phyloP scores from a whole-genome alignment of 495 filamentous ascomycete species.

The Daldinia bambusicola region DNA sequence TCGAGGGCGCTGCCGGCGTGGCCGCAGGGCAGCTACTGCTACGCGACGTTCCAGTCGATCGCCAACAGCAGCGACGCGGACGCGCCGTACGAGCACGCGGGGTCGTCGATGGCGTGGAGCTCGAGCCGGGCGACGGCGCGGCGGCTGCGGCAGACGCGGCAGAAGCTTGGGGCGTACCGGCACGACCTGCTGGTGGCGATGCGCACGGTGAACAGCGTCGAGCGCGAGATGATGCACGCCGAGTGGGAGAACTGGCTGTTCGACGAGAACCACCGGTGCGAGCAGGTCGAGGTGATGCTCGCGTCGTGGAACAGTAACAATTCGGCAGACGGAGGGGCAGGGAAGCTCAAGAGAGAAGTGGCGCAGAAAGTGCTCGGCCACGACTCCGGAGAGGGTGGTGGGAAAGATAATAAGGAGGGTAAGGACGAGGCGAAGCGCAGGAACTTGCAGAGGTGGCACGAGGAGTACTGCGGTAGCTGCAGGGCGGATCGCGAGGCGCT shows the following conservation, averaged over 20 bases:
- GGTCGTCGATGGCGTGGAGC: constrained; percentile 53
- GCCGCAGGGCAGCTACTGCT: constrained; percentile 59
- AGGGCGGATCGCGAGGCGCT: constrained; percentile 63
- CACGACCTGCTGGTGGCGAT: constrained; percentile 92
- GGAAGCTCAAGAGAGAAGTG: constrained; percentile 18
- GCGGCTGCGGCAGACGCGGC: constrained; percentile 78
- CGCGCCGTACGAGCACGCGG: constrained; percentile 58
- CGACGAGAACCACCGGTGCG: constrained; percentile 76
- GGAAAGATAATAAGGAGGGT: constrained; percentile 10
- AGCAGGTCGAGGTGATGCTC: constrained; percentile 65
- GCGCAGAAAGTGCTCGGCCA: constrained; percentile 42
- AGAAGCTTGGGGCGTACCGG: constrained; percentile 84
- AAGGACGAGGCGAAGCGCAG: constrained; percentile 52
- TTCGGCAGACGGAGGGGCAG: neutral
- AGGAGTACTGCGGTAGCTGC: constrained; percentile 80
- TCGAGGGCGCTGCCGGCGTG: constrained; percentile 32
- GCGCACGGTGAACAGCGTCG: constrained; percentile 87
- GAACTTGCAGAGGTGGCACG: constrained; percentile 70
- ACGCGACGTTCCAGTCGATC: constrained; percentile 65
- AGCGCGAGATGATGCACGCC: constrained; percentile 80
- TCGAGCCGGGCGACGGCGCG: constrained; percentile 68
- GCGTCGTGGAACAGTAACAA: constrained; percentile 38
- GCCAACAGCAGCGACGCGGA: constrained; percentile 64
- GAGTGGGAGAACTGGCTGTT: constrained; percentile 94
- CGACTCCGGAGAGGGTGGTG: neutral